Percentiles rank a stretch among this genome's conserved stretches.
Conservation (phyloP, 2,329 filamentous ascomycete genomes). For the Lecanicillium sp. region DNA sequence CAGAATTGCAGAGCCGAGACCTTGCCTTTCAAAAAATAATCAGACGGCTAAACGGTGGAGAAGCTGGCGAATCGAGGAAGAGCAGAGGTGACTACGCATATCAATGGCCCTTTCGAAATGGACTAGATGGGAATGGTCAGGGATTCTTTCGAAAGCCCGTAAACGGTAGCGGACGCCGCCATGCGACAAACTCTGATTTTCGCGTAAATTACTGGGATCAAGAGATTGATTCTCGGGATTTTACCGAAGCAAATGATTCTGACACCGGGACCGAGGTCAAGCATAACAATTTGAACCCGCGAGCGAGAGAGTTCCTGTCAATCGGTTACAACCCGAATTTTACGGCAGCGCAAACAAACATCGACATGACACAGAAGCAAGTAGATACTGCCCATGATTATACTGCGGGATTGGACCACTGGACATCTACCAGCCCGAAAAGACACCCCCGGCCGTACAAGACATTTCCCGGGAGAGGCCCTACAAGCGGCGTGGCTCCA, state of each 20-base stretch:
- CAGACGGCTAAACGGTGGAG: slow-evolving; percentile 1
- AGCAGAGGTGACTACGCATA: no score
- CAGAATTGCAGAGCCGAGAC: not conserved
- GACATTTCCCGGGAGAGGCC: no score
- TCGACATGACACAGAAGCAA: no score
- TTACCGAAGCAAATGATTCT: slow-evolving; percentile 12
- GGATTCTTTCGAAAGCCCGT: slow-evolving; percentile 2
- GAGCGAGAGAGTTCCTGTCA: slow-evolving; percentile 25
- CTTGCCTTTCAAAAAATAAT: slow-evolving; percentile 5
- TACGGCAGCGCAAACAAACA: no score
- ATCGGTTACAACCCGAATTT: slow-evolving; percentile 8
- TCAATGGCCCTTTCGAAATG: no score
- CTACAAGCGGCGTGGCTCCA: no score
- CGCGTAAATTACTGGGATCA: slow-evolving; percentile 5
- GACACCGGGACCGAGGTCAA: slow-evolving; percentile 8
- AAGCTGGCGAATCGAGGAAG: not conserved
- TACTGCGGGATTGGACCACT: no score
- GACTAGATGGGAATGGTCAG: no score
- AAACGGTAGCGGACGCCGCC: slow-evolving; percentile 2
- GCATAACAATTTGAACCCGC: slow-evolving; percentile 20
- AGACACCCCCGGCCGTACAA: no score
- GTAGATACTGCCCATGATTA: no score
- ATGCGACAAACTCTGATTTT: slow-evolving; percentile 6
- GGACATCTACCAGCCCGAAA: no score
- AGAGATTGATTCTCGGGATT: no score